These are phyloP conservation scores for Mycogone perniciosa DNA, from an alignment of 2,329 filamentous ascomycete genomes.

Conservation along the genomic window DNA sequence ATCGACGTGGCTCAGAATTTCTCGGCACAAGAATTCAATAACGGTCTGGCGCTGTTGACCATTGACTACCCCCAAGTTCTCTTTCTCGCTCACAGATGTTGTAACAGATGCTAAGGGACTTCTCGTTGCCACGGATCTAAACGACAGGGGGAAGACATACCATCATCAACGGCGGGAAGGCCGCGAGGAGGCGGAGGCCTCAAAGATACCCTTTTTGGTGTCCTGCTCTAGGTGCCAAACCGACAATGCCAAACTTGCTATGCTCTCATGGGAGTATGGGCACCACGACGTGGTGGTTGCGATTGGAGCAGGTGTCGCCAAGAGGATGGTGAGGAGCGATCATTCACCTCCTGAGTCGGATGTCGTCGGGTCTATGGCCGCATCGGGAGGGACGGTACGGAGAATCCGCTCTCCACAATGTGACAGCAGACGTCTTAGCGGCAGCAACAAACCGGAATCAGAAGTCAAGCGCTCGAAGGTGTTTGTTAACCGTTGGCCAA, in stretches of 20 bases:
- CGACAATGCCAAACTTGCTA: slow-evolving; percentile 17
- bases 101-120: not conserved
- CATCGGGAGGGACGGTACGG: slow-evolving; percentile 24
- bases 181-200: slow-evolving; percentile 33
- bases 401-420: slow-evolving; percentile 13
- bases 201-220: slow-evolving; percentile 23
- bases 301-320: slow-evolving; percentile 16
- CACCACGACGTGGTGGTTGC: slow-evolving; percentile 21
- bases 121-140: not conserved
- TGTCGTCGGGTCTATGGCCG: slow-evolving; percentile 27
- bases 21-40: not conserved
- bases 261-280: slow-evolving; percentile 24
- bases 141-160: slow-evolving; percentile 29
- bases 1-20: not conserved
- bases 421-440: not conserved
- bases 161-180: slow-evolving; percentile 40
- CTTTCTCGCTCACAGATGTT: not conserved
- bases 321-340: slow-evolving; percentile 21
- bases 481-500: not conserved
- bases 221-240: slow-evolving; percentile 21
- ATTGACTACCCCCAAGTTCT: not conserved
- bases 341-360: slow-evolving; percentile 28
- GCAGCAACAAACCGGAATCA: not conserved
- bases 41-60: not conserved
- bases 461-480: not conserved